These are phyloP conservation scores for Crucihimalaya himalaica DNA, from an alignment of 345 rosid genomes.

Conservation along the genomic window DNA sequence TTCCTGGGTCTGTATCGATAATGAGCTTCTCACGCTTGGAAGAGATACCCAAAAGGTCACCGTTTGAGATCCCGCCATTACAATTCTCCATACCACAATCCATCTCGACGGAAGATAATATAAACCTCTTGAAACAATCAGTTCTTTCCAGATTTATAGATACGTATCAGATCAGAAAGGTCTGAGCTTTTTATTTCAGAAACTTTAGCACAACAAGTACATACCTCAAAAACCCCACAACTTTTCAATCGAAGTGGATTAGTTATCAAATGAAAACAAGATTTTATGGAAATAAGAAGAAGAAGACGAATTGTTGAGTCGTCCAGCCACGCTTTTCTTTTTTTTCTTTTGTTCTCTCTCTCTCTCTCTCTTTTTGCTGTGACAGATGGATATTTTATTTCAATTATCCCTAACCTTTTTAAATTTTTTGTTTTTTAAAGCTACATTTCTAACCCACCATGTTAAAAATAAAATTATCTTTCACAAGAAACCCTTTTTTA, in stretches of 20 bases:
- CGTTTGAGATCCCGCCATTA: slow-evolving; percentile 39
- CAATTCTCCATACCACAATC: slow-evolving; percentile 35
- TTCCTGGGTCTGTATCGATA: slow-evolving; percentile 98
- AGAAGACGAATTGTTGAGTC: slow-evolving; percentile 2
- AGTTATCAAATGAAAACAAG: background rate
- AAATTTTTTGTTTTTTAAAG: background rate
- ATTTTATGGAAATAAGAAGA: slow-evolving; percentile 1
- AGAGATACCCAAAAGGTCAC: slow-evolving; percentile 34
- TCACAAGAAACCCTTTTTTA: background rate
- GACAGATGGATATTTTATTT: background rate
- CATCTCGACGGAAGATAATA: slow-evolving; percentile 22
- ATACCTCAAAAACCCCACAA: background rate
- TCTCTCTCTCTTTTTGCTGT: background rate
- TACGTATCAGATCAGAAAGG: slow-evolving; percentile 20
- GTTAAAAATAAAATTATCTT: background rate
- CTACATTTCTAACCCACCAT: background rate
- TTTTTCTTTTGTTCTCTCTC: background rate
- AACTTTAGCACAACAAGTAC: background rate
- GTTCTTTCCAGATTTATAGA: background rate
- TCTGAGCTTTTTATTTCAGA: background rate
- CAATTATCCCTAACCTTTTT: background rate
- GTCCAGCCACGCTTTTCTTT: slow-evolving; percentile 20
- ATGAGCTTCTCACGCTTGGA: slow-evolving; percentile 63
- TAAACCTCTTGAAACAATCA: background rate
- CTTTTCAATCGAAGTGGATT: slow-evolving; percentile 24